A percentile compares a stretch with the other conserved stretches of the same genome.
phyloP scores from a whole-genome alignment of 495 filamentous ascomycete genomes.

The Chaetomium cochliodes region DNA sequence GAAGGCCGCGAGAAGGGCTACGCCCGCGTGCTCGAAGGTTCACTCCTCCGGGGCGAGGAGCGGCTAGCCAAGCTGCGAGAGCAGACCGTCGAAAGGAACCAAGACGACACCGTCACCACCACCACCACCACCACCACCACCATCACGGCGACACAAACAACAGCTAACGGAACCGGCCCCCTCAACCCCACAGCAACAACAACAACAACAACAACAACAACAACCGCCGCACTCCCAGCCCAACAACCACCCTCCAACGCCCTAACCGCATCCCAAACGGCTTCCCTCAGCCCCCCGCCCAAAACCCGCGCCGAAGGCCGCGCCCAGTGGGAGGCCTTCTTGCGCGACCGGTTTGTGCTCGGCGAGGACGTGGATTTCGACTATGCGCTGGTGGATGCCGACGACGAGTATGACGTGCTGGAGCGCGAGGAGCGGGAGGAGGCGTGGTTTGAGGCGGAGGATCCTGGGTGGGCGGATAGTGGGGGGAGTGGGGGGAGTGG shows the following conservation, averaged over 20 bases:
- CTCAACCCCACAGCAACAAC: background rate
- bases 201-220: background rate
- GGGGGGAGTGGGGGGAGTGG: slow-evolving; percentile 64
- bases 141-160: too few relatives aligned
- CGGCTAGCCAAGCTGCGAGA: slow-evolving; percentile 61
- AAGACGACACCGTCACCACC: slow-evolving; percentile 12
- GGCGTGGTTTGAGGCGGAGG: slow-evolving; percentile 70
- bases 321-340: slow-evolving; percentile 64
- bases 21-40: slow-evolving; percentile 68
- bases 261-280: slow-evolving; percentile 55
- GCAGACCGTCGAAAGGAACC: slow-evolving; percentile 36
- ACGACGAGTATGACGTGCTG: slow-evolving; percentile 67
- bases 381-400: slow-evolving; percentile 64
- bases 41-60: slow-evolving; percentile 69
- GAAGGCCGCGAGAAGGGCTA: slow-evolving; percentile 72
- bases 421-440: slow-evolving; percentile 61
- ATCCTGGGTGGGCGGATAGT: slow-evolving; percentile 60
- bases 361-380: slow-evolving; percentile 77
- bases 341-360: slow-evolving; percentile 66
- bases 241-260: slow-evolving; percentile 31
- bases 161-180: background rate
- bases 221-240: too few relatives aligned
- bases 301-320: slow-evolving; percentile 62
- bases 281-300: slow-evolving; percentile 58
- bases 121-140: background rate